Percentiles rank a stretch among this genome's conserved stretches.
phyloP scores from a whole-genome alignment of 2,329 filamentous ascomycete species.

The Stagonosporopsis chrysanthemi region DNA sequence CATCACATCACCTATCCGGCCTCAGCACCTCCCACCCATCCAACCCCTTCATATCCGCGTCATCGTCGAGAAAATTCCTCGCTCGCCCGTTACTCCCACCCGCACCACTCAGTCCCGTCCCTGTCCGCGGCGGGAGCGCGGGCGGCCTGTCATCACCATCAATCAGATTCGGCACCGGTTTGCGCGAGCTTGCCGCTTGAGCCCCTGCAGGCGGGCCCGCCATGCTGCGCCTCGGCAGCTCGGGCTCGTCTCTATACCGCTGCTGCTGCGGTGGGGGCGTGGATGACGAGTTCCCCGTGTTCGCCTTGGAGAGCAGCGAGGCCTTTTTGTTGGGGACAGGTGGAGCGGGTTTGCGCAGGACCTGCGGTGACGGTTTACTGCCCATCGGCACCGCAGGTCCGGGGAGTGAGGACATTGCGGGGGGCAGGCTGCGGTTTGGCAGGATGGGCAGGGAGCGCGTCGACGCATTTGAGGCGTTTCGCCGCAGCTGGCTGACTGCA shows the following conservation, averaged over 20 bases:
- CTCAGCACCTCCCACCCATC: constrained; percentile 51
- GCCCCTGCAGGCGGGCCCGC: constrained; percentile 24
- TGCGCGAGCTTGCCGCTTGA: constrained; percentile 20
- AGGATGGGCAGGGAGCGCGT: constrained; percentile 41
- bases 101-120: constrained; percentile 31
- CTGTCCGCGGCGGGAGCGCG: constrained; percentile 44
- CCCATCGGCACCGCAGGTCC: constrained; percentile 1
- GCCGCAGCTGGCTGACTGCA: constrained; percentile 29
- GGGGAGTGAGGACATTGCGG: constrained; percentile 10
- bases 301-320: constrained; percentile 31
- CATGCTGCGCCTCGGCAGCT: constrained; percentile 35
- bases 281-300: background rate
- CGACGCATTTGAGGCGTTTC: constrained; percentile 36
- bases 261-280: constrained; percentile 20
- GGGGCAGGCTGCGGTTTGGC: constrained; percentile 17
- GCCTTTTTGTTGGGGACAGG: constrained; percentile 47
- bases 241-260: constrained; percentile 28
- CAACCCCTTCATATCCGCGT: constrained; percentile 42
- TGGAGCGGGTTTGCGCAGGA: constrained; percentile 45
- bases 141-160: constrained; percentile 33
- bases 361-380: constrained; percentile 32
- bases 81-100: constrained; percentile 23
- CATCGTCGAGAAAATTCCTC: constrained; percentile 48
- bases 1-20: constrained; percentile 23
- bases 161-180: constrained; percentile 30